Conservation (phyloP, 2,329 filamentous ascomycete genomes). For the Chrysoporthe cubensis region DNA sequence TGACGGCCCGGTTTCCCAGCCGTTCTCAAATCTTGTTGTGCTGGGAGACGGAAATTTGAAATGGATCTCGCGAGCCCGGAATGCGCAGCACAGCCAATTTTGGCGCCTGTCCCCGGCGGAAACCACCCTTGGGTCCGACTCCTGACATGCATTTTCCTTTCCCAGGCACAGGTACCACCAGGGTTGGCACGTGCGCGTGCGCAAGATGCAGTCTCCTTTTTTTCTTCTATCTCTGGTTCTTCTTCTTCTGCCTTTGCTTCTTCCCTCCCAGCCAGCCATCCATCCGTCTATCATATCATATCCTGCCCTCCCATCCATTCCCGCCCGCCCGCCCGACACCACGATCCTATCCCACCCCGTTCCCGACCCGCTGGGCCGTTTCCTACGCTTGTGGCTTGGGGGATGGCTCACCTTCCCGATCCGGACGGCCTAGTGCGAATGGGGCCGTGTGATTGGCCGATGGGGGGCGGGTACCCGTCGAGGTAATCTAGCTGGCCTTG, state of each 20-base stretch:
- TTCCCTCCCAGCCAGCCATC: not conserved
- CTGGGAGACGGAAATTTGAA: conserved; percentile 1
- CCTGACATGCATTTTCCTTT: not conserved
- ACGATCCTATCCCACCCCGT: not conserved
- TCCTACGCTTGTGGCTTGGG: not conserved
- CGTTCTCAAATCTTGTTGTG: not conserved
- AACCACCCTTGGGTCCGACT: not conserved
- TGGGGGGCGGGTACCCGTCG: not conserved
- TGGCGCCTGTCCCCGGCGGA: not conserved
- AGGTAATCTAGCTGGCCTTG: no score
- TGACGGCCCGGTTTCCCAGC: not conserved
- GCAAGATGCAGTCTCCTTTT: not conserved
- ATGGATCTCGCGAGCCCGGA: not conserved
- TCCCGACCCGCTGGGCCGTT: not conserved
- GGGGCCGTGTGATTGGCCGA: not conserved
- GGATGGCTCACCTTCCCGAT: conserved; percentile 6
- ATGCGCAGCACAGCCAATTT: conserved; percentile 1
- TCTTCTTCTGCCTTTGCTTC: not conserved
- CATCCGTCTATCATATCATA: not conserved
- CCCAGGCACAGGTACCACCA: no score
- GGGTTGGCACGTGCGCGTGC: no score
- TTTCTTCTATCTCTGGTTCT: not conserved
- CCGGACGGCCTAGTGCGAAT: not conserved
- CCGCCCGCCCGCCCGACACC: not conserved
- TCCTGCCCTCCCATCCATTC: not conserved